These are phyloP conservation scores for Talaromyces marneffei DNA, from an alignment of 2,329 filamentous ascomycete genomes.

Conservation along the genomic window DNA sequence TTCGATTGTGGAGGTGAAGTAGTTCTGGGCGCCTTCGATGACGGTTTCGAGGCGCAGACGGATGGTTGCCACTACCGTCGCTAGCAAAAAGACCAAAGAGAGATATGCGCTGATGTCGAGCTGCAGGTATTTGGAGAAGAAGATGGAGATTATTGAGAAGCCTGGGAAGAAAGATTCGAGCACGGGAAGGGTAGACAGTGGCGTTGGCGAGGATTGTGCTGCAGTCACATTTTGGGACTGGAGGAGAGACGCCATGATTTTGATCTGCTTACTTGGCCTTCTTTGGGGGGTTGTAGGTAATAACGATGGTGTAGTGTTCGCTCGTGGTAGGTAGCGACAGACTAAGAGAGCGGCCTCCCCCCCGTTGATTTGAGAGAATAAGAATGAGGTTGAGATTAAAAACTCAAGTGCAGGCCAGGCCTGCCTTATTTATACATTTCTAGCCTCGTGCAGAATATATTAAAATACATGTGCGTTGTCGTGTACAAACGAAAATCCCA, in stretches of 20 bases:
- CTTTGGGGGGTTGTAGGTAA: not conserved
- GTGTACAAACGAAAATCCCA: not conserved
- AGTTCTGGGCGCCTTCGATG: constrained; percentile 44
- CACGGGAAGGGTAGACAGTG: not conserved
- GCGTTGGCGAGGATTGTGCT: not conserved
- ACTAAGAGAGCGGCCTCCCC: not conserved
- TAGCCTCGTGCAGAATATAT: not conserved
- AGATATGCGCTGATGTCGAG: constrained; percentile 45
- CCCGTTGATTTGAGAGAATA: not conserved
- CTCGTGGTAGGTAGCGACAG: not conserved
- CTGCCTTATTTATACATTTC: not conserved
- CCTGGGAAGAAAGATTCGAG: constrained; percentile 8
- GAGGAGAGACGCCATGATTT: constrained; percentile 2
- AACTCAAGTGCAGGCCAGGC: not conserved
- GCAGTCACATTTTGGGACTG: constrained; percentile 7
- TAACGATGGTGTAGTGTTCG: not conserved
- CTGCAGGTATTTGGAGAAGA: constrained; percentile 12
- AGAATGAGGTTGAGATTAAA: not conserved
- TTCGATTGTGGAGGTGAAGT: constrained; percentile 62
- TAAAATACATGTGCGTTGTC: no score
- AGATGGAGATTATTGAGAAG: constrained; percentile 37
- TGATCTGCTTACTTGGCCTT: no score
- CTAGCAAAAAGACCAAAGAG: constrained; percentile 49
- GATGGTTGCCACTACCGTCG: constrained; percentile 47
- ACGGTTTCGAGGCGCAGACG: constrained; percentile 49